Conservation (phyloP, 106 monocot species). For the Dioscorea dumetorum region DNA sequence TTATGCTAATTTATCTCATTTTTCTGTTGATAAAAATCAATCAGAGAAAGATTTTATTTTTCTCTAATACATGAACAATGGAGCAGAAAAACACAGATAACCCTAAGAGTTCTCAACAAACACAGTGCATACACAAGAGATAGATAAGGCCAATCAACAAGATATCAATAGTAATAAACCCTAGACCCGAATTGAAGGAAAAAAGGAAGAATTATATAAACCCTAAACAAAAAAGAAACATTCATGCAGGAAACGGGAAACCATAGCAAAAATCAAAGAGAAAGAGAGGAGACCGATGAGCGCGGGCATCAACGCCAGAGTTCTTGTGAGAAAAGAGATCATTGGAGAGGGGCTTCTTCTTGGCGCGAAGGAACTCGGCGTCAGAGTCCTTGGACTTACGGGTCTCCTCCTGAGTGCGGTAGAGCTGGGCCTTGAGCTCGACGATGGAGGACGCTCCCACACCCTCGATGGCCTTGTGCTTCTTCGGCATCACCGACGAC, state of each 20-base stretch:
- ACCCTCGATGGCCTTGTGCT: constrained; percentile 86
- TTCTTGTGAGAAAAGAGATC: constrained; percentile 62
- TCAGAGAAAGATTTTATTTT: too few relatives aligned
- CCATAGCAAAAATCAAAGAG: background rate
- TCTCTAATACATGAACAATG: too few relatives aligned
- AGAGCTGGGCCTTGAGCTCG: constrained; percentile 96
- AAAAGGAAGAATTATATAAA: too few relatives aligned
- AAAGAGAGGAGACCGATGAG: constrained; percentile 26
- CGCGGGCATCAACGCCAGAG: constrained; percentile 67
- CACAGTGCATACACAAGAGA: too few relatives aligned
- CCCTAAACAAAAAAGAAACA: too few relatives aligned
- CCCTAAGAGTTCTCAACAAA: too few relatives aligned
- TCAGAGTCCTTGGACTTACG: constrained; percentile 42
- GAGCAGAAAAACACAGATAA: too few relatives aligned
- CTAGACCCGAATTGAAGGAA: too few relatives aligned
- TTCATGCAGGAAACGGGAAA: background rate
- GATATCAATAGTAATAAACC: too few relatives aligned
- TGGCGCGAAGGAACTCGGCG: constrained; percentile 41
- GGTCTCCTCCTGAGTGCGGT: constrained; percentile 79
- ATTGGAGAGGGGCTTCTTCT: constrained; percentile 19
- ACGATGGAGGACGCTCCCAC: constrained; percentile 89
- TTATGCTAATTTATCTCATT: too few relatives aligned
- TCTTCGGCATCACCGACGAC: constrained; percentile 91
- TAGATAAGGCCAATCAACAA: too few relatives aligned
- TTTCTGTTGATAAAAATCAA: too few relatives aligned